phyloP scores from a whole-genome alignment of 208 protist genomes.

The Herpetomonas samuelpessoai region DNA sequence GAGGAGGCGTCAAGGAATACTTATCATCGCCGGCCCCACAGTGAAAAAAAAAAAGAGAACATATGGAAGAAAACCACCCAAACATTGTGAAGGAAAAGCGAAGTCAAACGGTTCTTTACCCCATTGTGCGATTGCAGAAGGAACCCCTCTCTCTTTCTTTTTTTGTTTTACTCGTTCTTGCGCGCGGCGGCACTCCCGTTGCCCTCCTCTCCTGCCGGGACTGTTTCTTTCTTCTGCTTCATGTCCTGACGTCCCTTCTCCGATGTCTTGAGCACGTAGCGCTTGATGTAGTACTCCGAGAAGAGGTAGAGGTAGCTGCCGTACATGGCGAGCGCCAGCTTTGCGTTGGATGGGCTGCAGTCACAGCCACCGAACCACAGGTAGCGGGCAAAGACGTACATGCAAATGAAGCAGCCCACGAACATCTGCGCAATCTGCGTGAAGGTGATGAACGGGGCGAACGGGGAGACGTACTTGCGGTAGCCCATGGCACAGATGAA shows the following conservation, averaged over 20 bases:
- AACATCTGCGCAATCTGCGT: constrained; percentile 94
- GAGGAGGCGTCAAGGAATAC: too few relatives aligned
- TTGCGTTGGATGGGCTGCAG: constrained; percentile 13
- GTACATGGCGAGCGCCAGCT: constrained; percentile 60
- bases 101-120: too few relatives aligned
- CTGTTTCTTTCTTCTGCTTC: too few relatives aligned
- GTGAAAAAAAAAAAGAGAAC: too few relatives aligned
- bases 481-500: constrained; percentile 62
- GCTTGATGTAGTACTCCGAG: constrained; percentile 37
- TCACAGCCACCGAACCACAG: constrained; percentile 23
- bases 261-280: constrained; percentile 8
- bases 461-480: constrained; percentile 56
- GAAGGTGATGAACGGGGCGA: constrained; percentile 81
- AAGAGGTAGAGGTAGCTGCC: constrained; percentile 68
- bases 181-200: too few relatives aligned
- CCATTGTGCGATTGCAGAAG: too few relatives aligned
- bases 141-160: too few relatives aligned
- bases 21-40: too few relatives aligned
- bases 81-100: too few relatives aligned
- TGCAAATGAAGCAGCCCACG: constrained; percentile 27
- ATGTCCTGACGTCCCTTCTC: not conserved
- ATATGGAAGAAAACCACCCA: too few relatives aligned
- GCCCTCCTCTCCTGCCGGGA: too few relatives aligned
- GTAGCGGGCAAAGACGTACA: constrained; percentile 5
- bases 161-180: too few relatives aligned